These are phyloP conservation scores for Umbelopsis vinacea DNA, from an alignment of 192 early-diverging fungal genomes.

Conservation along the genomic window DNA sequence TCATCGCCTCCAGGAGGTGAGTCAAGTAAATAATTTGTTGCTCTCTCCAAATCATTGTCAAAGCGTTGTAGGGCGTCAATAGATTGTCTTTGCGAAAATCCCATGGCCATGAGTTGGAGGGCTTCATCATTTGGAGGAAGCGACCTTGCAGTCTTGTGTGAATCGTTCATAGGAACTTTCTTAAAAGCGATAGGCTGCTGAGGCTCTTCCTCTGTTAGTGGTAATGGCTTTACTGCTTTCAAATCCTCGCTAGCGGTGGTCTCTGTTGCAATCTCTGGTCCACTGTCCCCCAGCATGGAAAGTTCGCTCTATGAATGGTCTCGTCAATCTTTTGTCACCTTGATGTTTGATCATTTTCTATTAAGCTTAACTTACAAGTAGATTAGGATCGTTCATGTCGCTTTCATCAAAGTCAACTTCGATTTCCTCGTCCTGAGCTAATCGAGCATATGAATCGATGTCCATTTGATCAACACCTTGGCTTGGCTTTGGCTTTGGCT, in stretches of 20 bases:
- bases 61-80: constrained; percentile 69
- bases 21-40: constrained; percentile 78
- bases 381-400: constrained; percentile 77
- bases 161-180: constrained; percentile 13
- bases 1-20: background rate
- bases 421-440: constrained; percentile 52
- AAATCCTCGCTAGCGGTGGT: background rate
- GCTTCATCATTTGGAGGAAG: constrained; percentile 33
- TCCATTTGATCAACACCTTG: constrained; percentile 23
- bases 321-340: background rate
- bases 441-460: constrained; percentile 32
- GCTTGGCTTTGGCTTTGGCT: constrained; percentile 33
- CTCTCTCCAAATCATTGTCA: constrained; percentile 74
- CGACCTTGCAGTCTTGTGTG: constrained; percentile 7
- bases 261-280: background rate
- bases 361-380: constrained; percentile 52
- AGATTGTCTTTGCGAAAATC: constrained; percentile 71
- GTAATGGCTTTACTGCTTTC: background rate
- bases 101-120: constrained; percentile 68
- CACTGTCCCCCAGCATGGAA: background rate
- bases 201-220: background rate
- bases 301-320: constrained; percentile 4
- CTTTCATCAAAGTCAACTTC: constrained; percentile 72
- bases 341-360: background rate
- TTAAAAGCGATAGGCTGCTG: background rate